These are phyloP conservation scores for Zygnema circumcarinatum DNA, from an alignment of 139 green algal species.

Conservation along the genomic window DNA sequence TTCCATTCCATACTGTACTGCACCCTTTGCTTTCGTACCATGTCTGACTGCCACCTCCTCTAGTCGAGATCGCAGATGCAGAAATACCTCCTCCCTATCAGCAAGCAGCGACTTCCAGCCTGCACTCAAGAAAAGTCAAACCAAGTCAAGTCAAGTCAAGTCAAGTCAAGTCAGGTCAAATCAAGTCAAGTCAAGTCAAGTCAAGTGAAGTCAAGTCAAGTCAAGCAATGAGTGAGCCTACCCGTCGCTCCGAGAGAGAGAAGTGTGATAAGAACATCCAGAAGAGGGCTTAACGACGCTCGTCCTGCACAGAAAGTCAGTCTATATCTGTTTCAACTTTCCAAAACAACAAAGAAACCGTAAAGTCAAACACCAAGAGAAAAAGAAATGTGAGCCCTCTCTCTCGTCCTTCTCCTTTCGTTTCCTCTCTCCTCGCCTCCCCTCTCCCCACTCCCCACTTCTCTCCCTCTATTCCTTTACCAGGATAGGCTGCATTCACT, in stretches of 20 bases:
- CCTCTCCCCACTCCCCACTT: no score
- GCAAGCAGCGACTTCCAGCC: constrained; percentile 72
- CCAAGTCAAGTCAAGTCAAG: constrained; percentile 18
- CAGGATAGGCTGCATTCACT: constrained; percentile 68
- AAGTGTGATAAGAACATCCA: constrained; percentile 95
- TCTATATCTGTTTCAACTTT: no score
- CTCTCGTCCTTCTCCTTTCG: no score
- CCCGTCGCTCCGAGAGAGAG: constrained; percentile 81
- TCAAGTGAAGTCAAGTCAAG: constrained; percentile 18
- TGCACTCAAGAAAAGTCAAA: constrained; percentile 1
- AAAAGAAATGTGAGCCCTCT: no score
- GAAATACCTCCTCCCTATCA: constrained; percentile 75
- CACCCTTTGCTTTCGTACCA: constrained; percentile 2
- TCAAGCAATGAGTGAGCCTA: background rate
- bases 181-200: constrained; percentile 24
- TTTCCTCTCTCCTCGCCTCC: no score
- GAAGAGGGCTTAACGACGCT: constrained; percentile 73
- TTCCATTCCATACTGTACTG: background rate
- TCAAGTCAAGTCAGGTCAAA: constrained; percentile 19
- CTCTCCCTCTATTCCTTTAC: no score
- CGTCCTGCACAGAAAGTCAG: constrained; percentile 81
- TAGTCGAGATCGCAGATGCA: constrained; percentile 63
- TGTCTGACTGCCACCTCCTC: background rate
- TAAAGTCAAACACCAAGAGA: no score
- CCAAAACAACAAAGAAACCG: no score